phyloP scores from a whole-genome alignment of 2,329 filamentous ascomycete genomes.

The Exophiala sp. region DNA sequence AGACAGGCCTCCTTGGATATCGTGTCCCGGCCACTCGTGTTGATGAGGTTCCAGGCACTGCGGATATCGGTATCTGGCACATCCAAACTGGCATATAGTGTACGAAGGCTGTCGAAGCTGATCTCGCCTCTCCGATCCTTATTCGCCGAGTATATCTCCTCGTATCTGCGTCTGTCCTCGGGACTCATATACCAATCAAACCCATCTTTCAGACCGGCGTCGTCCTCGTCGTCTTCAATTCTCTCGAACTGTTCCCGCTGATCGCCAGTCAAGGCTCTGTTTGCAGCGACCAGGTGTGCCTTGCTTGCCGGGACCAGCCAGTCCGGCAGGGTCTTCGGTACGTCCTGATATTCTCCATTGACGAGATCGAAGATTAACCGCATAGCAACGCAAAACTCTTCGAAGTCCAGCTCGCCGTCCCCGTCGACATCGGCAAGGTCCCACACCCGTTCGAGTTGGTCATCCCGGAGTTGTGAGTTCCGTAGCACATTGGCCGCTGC shows the following conservation, averaged over 20 bases:
- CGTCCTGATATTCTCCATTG: constrained; percentile 87
- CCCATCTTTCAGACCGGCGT: constrained; percentile 80
- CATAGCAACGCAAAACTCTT: constrained; percentile 99
- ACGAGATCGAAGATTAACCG: constrained; percentile 93
- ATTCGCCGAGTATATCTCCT: constrained; percentile 93
- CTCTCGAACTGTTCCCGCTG: constrained; percentile 64
- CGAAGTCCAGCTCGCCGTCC: constrained; percentile 95
- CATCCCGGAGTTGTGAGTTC: constrained; percentile 65
- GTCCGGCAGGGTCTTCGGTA: constrained; percentile 79
- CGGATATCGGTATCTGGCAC: constrained; percentile 73
- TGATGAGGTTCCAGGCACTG: constrained; percentile 95
- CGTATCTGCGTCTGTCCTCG: constrained; percentile 83
- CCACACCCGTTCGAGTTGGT: constrained; percentile 95
- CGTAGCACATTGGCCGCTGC: constrained; percentile 67
- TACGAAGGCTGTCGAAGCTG: constrained; percentile 28
- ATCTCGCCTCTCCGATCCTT: constrained; percentile 80
- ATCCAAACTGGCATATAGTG: constrained; percentile 58
- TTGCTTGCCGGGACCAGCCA: constrained; percentile 97
- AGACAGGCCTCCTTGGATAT: constrained; percentile 94
- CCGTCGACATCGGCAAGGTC: constrained; percentile 95
- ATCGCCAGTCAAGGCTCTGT: constrained; percentile 68
- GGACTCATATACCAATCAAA: constrained; percentile 99
- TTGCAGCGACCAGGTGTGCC: constrained; percentile 80
- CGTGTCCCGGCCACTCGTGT: constrained; percentile 72
- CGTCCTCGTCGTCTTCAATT: constrained; percentile 70